Percentiles rank a stretch among this genome's conserved stretches.
Conservation (phyloP, 768 basidiomycete species). For the Mycena floridula region DNA sequence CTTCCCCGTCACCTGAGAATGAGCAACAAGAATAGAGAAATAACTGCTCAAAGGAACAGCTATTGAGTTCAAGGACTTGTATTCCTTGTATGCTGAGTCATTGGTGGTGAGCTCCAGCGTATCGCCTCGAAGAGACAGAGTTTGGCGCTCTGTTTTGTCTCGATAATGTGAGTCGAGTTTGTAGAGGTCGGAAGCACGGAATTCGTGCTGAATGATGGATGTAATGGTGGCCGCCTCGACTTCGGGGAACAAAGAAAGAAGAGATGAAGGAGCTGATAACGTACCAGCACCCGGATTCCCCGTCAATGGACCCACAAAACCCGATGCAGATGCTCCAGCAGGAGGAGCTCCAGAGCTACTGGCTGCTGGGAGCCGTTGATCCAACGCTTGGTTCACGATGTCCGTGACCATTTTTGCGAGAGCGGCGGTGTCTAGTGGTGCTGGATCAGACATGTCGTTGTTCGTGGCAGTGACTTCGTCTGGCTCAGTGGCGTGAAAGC, state of each 20-base stretch:
- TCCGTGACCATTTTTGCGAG: no score
- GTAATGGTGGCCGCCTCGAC: not conserved
- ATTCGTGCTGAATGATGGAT: not conserved
- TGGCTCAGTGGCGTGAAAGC: no score
- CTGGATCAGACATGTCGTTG: no score
- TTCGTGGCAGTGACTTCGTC: no score
- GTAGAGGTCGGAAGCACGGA: not conserved
- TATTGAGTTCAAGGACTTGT: not conserved
- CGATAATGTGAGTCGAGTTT: not conserved
- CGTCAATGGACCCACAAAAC: no score
- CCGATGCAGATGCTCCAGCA: no score
- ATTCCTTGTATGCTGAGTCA: not conserved
- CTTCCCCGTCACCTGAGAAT: not conserved
- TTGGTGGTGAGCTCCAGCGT: not conserved
- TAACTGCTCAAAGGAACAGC: not conserved
- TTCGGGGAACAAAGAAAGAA: not conserved
- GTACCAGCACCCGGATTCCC: no score
- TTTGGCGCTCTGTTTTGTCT: conserved; percentile 1
- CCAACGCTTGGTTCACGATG: no score
- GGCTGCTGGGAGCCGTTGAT: no score
- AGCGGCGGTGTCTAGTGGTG: no score
- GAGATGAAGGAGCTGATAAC: not conserved
- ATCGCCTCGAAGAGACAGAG: not conserved
- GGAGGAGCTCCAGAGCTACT: no score
- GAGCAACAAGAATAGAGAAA: not conserved